Percentiles rank a stretch among this genome's conserved stretches.
Evolutionary conservation across 257 asterid species (phyloP).

Genomic region (Nicotiana obtusifolia): DNA sequence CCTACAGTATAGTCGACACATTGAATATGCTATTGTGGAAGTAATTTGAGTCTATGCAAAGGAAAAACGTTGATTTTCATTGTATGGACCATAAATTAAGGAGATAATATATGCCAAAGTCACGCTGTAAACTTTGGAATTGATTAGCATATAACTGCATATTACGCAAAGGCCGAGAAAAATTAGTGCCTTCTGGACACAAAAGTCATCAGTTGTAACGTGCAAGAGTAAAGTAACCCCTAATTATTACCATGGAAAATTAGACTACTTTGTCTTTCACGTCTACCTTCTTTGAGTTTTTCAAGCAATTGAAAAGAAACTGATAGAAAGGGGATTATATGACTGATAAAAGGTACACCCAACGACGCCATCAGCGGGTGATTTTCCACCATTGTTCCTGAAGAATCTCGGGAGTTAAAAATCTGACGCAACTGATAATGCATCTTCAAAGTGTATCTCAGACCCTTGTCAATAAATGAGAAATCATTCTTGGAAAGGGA

Average conservation of each 20-base stretch:
- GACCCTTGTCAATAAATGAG: background rate
- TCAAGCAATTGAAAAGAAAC: background rate
- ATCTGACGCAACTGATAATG: background rate
- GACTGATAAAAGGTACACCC: background rate
- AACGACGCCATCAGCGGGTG: background rate
- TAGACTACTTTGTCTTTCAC: background rate
- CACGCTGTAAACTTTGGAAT: background rate
- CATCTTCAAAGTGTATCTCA: background rate
- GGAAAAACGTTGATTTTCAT: background rate
- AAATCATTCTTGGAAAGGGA: background rate
- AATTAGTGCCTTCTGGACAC: background rate
- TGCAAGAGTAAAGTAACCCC: background rate
- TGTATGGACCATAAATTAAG: background rate
- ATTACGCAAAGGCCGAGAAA: background rate
- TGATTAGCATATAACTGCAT: background rate
- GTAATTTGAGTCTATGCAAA: background rate
- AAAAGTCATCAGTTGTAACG: background rate
- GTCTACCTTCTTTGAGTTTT: background rate
- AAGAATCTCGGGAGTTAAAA: background rate
- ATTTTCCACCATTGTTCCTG: background rate
- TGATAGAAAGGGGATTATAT: background rate
- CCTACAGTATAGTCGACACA: no score
- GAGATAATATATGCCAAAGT: background rate
- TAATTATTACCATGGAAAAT: background rate
- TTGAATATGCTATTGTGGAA: background rate